Base-by-base conservation (phyloP, 345 rosid species). In the Ceriops tagal region DNA sequence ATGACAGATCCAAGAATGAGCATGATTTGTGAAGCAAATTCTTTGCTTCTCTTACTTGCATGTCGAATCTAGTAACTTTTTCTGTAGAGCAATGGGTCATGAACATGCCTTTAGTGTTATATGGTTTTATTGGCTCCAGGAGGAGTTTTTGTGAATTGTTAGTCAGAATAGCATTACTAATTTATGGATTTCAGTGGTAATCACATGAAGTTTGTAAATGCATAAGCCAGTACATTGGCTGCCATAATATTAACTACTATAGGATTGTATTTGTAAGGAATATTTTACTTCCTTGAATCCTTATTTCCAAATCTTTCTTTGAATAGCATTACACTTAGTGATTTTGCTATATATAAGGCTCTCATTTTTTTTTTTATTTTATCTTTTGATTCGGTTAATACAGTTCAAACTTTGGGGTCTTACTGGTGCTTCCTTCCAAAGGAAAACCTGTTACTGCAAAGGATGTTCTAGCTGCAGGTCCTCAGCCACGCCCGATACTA, bases 381-480 rank as follows among this genome's bases (percentile, higher is more conserved):
- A 20, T 24, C 5, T 49, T 32, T 53, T 68, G n/a, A 22, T 16
- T 69, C 15, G 67, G 20, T 60, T 65, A 62, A 55, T 72, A 49
- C 83, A 93, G 98, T 79, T 87, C 88, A 79, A 88, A 84, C 75
- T 93, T 93, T 84, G 96, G 92, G 49, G 72, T 85, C 67, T 64
- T 55, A 47, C 62, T 93, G 84, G 92, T 93, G 67, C 67, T 77
- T 56, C 83, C 80, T 74, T 85, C 86, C 53, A 88, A 84, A 79
- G 89, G 83, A 68, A 88, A 88, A 75, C 72, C 87, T 62, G 87
- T 93, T 69, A 78, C 87, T 51, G 97, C 90, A 56, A 80, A 70
- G 77, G 90, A 89, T 78, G 96, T 84, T 71, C 70, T 93, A 49
- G 88, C 86, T 68, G 83, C 82, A 79, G 96, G 90, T 80, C 84